phyloP scores from a whole-genome alignment of 164 flowering plant genomes.

The Piper betle region DNA sequence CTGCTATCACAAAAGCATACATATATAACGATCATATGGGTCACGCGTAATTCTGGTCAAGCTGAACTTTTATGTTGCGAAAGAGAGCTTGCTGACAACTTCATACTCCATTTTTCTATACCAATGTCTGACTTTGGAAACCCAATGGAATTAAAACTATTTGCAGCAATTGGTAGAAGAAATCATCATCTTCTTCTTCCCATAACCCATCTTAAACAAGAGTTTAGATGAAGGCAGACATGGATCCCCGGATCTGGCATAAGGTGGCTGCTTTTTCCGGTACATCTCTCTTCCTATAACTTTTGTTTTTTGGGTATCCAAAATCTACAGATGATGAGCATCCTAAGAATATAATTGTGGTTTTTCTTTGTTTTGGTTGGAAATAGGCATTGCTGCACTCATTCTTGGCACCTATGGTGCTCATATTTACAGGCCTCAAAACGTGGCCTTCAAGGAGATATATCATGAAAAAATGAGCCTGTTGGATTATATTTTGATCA shows the following conservation, averaged over 20 bases:
- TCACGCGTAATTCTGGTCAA: background rate
- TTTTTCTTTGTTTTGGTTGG: constrained; percentile 1
- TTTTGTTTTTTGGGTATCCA: background rate
- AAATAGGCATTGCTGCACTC: constrained; percentile 70
- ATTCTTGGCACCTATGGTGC: constrained; percentile 85
- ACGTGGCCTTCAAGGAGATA: constrained; percentile 74
- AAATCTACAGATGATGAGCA: no score
- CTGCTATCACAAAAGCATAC: background rate
- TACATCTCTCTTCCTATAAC: constrained; percentile 11
- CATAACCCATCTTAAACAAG: background rate
- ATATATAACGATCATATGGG: background rate
- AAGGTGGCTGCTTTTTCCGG: constrained; percentile 78
- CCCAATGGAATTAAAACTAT: background rate
- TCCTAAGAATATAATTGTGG: background rate
- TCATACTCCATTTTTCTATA: background rate
- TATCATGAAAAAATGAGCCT: background rate
- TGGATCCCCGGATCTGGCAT: constrained; percentile 78
- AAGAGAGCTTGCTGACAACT: background rate
- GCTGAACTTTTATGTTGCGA: background rate
- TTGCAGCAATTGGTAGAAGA: background rate
- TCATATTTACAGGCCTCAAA: constrained; percentile 76
- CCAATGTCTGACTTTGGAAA: background rate
- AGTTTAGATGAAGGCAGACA: constrained; percentile 6
- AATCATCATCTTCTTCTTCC: background rate
- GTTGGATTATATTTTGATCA: background rate